These are phyloP conservation scores for Rhododendron molle DNA, from an alignment of 148 eudicot species.

Conservation along the genomic window DNA sequence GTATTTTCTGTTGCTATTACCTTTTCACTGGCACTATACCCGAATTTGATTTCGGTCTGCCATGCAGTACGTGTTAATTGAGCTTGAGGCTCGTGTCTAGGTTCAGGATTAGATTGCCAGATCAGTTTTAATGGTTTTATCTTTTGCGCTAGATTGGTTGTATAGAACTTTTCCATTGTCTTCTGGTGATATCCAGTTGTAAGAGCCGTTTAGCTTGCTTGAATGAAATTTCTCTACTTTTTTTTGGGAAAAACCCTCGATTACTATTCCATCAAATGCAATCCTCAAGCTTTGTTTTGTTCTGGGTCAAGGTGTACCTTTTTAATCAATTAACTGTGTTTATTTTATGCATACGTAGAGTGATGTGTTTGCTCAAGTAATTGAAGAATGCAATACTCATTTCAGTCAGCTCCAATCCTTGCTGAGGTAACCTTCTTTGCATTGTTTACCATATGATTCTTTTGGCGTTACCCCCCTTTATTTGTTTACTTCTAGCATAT, in stretches of 20 bases:
- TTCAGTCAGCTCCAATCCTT: conserved; percentile 58
- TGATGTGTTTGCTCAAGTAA: conserved; percentile 71
- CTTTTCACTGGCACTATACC: not conserved
- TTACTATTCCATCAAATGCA: not conserved
- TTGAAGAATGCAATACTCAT: conserved; percentile 77
- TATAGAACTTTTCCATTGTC: not conserved
- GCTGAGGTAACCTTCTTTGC: conserved; percentile 49
- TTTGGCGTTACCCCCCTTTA: not conserved
- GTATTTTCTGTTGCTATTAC: not conserved
- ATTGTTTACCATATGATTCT: not conserved
- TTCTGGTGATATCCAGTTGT: not conserved
- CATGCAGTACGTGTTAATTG: not conserved
- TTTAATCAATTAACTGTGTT: conserved; percentile 4
- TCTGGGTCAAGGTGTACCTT: not conserved
- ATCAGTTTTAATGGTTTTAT: not conserved
- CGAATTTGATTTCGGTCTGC: not conserved
- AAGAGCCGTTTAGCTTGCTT: not conserved
- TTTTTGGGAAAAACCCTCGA: not conserved
- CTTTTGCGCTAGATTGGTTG: not conserved
- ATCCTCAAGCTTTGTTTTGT: not conserved
- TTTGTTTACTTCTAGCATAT: not conserved
- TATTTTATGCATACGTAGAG: conserved; percentile 39
- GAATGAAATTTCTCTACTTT: not conserved
- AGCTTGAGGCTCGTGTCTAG: not conserved
- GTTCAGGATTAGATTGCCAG: not conserved